phyloP scores from a whole-genome alignment of 2,329 filamentous ascomycete species.

The Chaetomium globosum region DNA sequence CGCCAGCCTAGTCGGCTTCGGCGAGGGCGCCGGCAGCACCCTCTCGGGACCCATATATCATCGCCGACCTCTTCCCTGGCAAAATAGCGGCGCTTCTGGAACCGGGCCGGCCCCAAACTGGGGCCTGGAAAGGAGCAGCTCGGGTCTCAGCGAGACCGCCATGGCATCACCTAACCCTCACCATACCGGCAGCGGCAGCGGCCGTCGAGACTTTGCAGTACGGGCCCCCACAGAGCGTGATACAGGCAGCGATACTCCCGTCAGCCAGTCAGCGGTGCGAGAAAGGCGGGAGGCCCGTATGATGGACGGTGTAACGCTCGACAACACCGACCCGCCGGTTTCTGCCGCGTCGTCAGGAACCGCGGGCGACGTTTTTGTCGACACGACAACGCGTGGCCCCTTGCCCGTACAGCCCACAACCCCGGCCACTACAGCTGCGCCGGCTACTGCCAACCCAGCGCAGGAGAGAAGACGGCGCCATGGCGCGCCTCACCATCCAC shows the following conservation, averaged over 20 bases:
- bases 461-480: background rate
- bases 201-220: constrained; percentile 19
- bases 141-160: constrained; percentile 54
- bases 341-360: constrained; percentile 37
- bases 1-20: constrained; percentile 85
- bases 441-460: constrained; percentile 25
- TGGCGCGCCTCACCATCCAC: constrained; percentile 26
- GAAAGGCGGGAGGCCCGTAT: constrained; percentile 64
- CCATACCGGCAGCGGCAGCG: constrained; percentile 20
- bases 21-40: constrained; percentile 85
- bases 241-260: constrained; percentile 47
- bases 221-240: constrained; percentile 39
- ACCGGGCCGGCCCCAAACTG: constrained; percentile 36
- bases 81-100: constrained; percentile 38
- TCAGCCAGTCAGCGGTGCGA: constrained; percentile 51
- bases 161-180: constrained; percentile 31
- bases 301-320: constrained; percentile 66
- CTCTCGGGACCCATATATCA: constrained; percentile 76
- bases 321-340: constrained; percentile 46
- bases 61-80: constrained; percentile 50
- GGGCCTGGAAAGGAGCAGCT: constrained; percentile 55
- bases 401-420: constrained; percentile 49
- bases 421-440: constrained; percentile 27
- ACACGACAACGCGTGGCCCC: constrained; percentile 65
- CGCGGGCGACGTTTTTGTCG: constrained; percentile 60